Conservation (phyloP, 2,329 filamentous ascomycete genomes). For the Bisporella sp. region DNA sequence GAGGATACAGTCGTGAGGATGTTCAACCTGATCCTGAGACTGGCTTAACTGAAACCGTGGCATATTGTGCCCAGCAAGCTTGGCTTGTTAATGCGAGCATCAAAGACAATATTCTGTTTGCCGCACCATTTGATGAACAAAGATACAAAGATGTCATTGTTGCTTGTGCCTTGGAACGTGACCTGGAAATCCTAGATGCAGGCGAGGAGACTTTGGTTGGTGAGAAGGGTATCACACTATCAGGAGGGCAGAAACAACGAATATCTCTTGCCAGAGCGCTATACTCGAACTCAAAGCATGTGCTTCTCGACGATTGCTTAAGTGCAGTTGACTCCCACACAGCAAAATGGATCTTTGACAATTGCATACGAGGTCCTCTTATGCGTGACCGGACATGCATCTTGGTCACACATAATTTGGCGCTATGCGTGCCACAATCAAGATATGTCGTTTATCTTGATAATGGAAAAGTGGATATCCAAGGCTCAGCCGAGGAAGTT, state of each 20-base stretch:
- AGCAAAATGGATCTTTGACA: slow-evolving; percentile 94
- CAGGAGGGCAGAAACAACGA: slow-evolving; percentile 93
- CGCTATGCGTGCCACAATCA: slow-evolving; percentile 76
- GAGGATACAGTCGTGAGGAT: slow-evolving; percentile 75
- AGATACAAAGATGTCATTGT: slow-evolving; percentile 84
- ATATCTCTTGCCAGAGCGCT: slow-evolving; percentile 94
- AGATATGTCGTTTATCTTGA: slow-evolving; percentile 79
- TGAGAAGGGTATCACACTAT: slow-evolving; percentile 94
- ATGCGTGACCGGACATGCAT: slow-evolving; percentile 90
- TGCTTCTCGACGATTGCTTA: slow-evolving; percentile 89
- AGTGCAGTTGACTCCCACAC: slow-evolving; percentile 97
- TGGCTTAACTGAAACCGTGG: slow-evolving; percentile 81
- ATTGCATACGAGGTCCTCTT: slow-evolving; percentile 81
- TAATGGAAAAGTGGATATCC: slow-evolving; percentile 71
- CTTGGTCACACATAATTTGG: slow-evolving; percentile 89
- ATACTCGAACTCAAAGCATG: slow-evolving; percentile 89
- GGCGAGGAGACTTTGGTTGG: slow-evolving; percentile 92
- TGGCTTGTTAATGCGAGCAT: slow-evolving; percentile 97
- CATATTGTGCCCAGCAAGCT: slow-evolving; percentile 93
- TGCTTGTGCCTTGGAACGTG: slow-evolving; percentile 84
- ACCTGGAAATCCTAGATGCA: slow-evolving; percentile 84
- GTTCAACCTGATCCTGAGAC: slow-evolving; percentile 75
- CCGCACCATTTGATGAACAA: slow-evolving; percentile 69
- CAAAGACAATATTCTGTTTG: slow-evolving; percentile 92
- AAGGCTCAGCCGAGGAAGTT: slow-evolving; percentile 72